A percentile compares a stretch with the other conserved stretches of the same genome.
These are phyloP conservation scores for Dendrobium nobile DNA, from an alignment of 106 monocot species.

Conservation along the genomic window DNA sequence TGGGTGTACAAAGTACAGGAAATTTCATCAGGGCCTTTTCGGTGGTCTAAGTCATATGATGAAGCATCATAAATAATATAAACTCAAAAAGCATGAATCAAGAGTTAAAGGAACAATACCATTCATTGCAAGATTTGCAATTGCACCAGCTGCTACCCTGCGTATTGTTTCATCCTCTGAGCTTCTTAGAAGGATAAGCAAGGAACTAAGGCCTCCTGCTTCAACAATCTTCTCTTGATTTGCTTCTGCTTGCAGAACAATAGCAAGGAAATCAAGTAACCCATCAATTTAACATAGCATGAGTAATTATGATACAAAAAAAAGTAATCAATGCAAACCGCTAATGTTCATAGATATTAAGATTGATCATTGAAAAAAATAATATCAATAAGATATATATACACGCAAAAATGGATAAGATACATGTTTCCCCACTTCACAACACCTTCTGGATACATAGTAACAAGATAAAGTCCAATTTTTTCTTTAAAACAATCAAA, in stretches of 20 bases:
- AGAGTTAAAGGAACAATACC: constrained; percentile 32
- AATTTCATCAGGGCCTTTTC: background rate
- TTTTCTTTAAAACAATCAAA: no score
- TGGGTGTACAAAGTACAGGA: background rate
- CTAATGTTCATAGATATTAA: background rate
- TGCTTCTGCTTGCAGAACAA: constrained; percentile 57
- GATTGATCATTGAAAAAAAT: background rate
- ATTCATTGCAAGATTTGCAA: constrained; percentile 99
- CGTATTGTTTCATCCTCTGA: constrained; percentile 94
- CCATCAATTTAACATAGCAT: background rate
- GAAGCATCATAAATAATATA: background rate
- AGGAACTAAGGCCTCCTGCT: constrained; percentile 88
- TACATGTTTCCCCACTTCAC: background rate
- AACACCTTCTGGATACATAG: background rate
- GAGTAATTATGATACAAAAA: background rate
- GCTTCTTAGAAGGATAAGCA: constrained; percentile 81
- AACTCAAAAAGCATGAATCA: background rate
- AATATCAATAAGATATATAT: background rate
- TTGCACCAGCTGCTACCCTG: constrained; percentile 95
- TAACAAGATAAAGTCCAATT: background rate
- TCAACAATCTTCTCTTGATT: constrained; percentile 99
- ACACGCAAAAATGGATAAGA: background rate
- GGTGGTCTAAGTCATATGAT: background rate
- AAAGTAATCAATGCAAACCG: background rate
- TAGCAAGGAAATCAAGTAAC: background rate